phyloP scores from a whole-genome alignment of 1,139 yeast genomes.

The Suhomyces choctaworum region DNA sequence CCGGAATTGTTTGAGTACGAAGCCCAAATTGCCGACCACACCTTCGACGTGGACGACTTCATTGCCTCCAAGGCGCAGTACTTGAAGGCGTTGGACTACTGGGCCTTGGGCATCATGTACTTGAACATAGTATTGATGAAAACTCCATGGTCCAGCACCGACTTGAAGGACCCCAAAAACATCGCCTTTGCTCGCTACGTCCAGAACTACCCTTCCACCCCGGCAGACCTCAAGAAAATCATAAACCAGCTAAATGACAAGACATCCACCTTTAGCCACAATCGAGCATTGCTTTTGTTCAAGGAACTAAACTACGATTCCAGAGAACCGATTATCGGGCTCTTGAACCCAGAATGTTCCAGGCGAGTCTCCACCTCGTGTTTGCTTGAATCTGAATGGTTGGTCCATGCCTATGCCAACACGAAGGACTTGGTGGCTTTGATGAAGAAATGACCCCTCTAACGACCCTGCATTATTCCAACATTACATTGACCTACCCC shows the following conservation, averaged over 20 bases:
- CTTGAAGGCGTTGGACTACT: constrained; percentile 39
- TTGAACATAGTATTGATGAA: constrained; percentile 45
- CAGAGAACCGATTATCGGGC: constrained; percentile 31
- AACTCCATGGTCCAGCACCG: constrained; percentile 51
- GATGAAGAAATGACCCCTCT: constrained; percentile 5
- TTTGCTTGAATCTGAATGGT: constrained; percentile 39
- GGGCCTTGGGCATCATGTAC: constrained; percentile 55
- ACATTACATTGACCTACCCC: too few species aligned
- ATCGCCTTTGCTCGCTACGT: constrained; percentile 13
- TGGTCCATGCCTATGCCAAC: constrained; percentile 45
- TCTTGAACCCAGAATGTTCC: constrained; percentile 35
- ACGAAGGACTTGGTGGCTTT: constrained; percentile 36
- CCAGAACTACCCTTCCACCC: constrained; percentile 14
- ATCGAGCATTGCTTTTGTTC: constrained; percentile 38
- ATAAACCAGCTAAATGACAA: constrained; percentile 19
- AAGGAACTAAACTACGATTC: constrained; percentile 43
- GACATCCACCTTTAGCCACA: constrained; percentile 17
- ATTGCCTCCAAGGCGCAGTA: constrained; percentile 8
- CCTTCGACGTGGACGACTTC: constrained; percentile 8
- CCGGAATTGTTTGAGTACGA: constrained; percentile 49
- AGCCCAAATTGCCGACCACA: constrained; percentile 12
- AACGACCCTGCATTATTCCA: too few species aligned
- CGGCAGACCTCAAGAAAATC: constrained; percentile 9
- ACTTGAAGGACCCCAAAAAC: constrained; percentile 19
- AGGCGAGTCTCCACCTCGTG: constrained; percentile 27